Percentiles rank a stretch among this genome's conserved stretches.
Evolutionary conservation across 495 filamentous ascomycete species (phyloP).

Genomic region (Daldinia loculata): DNA sequence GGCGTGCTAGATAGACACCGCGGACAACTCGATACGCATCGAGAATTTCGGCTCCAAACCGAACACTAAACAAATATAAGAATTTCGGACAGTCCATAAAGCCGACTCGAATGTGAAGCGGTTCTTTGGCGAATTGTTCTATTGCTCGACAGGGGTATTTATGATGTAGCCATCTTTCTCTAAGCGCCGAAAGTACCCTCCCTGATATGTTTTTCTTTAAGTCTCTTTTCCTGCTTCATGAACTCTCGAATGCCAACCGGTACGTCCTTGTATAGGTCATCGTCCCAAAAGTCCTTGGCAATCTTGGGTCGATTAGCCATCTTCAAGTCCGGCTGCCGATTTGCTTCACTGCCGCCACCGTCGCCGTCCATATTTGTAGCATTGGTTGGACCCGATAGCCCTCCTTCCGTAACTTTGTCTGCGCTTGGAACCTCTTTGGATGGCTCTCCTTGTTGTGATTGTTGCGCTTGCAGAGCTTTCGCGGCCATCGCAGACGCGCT

Average conservation of each 20-base stretch:
- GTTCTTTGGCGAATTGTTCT: constrained; percentile 25
- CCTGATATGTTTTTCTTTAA: constrained; percentile 75
- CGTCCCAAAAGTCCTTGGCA: constrained; percentile 58
- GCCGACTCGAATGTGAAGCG: constrained; percentile 9
- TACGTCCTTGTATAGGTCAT: constrained; percentile 78
- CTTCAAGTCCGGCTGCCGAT: constrained; percentile 64
- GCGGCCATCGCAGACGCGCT: constrained; percentile 64
- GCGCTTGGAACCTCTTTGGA: constrained; percentile 9
- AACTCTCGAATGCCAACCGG: constrained; percentile 96
- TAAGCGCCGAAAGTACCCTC: constrained; percentile 55
- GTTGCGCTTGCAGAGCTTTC: constrained; percentile 48
- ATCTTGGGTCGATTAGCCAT: constrained; percentile 42
- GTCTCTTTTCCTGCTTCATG: constrained; percentile 94
- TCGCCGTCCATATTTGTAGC: constrained; percentile 80
- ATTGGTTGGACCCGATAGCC: neutral
- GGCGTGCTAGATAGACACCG: constrained; percentile 42
- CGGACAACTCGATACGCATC: constrained; percentile 26
- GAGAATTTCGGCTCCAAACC: constrained; percentile 19
- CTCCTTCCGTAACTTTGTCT: constrained; percentile 2
- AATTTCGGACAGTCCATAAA: constrained; percentile 19
- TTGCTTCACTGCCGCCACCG: constrained; percentile 74
- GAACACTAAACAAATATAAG: constrained; percentile 18
- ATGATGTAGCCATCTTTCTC: constrained; percentile 24
- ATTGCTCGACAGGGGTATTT: constrained; percentile 31
- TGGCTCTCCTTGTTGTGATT: constrained; percentile 3